phyloP scores from a whole-genome alignment of 169 alveolate genomes.

The Cryptosporidium andersoni region DNA sequence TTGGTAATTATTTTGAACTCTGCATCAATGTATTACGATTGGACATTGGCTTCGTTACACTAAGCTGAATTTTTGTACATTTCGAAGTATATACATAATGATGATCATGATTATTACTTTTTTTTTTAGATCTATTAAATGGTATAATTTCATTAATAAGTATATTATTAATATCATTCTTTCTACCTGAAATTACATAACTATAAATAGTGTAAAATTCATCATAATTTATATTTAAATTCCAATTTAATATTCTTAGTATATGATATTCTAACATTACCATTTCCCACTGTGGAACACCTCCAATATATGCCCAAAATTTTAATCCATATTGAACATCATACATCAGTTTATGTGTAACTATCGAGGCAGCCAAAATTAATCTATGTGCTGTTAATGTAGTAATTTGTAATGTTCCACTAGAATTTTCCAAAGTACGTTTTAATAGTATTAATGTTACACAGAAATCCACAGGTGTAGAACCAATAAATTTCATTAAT shows the following conservation, averaged over 20 bases:
- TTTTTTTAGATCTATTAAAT: neutral
- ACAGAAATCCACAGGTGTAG: conserved; percentile 62
- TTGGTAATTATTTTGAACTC: conserved; percentile 5
- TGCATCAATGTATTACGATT: conserved; percentile 58
- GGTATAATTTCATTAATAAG: neutral
- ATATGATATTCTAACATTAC: conserved; percentile 45
- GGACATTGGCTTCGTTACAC: conserved; percentile 38
- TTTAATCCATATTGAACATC: conserved; percentile 65
- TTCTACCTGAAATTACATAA: conserved; percentile 18
- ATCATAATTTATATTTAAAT: conserved; percentile 22
- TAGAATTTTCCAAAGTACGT: conserved; percentile 28
- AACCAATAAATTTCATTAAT: conserved; percentile 47
- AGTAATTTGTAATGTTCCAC: conserved; percentile 29
- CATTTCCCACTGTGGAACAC: conserved; percentile 72
- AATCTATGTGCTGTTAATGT: conserved; percentile 60
- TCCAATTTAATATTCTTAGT: conserved; percentile 48
- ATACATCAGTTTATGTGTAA: conserved; percentile 57
- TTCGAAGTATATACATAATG: neutral
- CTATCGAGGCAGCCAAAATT: conserved; percentile 45
- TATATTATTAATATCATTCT: neutral
- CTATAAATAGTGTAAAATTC: conserved; percentile 30
- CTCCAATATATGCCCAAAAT: conserved; percentile 71
- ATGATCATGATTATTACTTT: neutral
- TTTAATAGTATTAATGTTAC: conserved; percentile 43
- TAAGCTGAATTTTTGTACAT: conserved; percentile 18